Percentiles rank a stretch among this genome's conserved stretches.
Conservation (phyloP, 176 grass and related monocot genomes). For the Cenchrus purpureus region DNA sequence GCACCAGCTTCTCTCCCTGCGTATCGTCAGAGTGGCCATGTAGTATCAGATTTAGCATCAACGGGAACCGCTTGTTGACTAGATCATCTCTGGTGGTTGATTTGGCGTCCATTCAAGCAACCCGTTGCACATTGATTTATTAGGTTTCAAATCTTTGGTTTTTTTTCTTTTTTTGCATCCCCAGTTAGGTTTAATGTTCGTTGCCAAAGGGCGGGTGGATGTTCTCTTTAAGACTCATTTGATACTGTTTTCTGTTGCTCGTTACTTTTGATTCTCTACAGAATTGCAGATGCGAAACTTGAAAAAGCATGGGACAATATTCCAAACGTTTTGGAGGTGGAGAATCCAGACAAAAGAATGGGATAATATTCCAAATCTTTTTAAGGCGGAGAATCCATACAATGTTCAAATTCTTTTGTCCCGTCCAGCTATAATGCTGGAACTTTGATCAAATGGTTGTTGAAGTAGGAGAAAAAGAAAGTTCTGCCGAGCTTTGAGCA, state of each 20-base stretch:
- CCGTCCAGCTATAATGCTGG: constrained; percentile 63
- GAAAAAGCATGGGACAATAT: constrained; percentile 65
- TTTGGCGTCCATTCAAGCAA: too few species aligned
- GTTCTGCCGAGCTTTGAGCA: constrained; percentile 45
- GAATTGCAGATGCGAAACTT: constrained; percentile 70
- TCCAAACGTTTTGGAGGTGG: constrained; percentile 65
- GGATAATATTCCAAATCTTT: constrained; percentile 56
- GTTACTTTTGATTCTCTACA: constrained; percentile 33
- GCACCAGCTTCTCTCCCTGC: too few species aligned
- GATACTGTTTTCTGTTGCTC: constrained; percentile 4
- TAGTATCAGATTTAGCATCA: too few species aligned
- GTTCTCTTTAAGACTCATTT: not conserved
- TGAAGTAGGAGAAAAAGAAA: constrained; percentile 77
- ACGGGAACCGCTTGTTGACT: not conserved
- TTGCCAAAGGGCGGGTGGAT: too few species aligned
- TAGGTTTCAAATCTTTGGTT: too few species aligned
- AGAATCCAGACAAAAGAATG: constrained; percentile 33
- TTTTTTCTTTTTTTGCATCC: too few species aligned
- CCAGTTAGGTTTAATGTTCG: too few species aligned
- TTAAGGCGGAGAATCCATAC: constrained; percentile 57
- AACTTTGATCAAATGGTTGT: constrained; percentile 82
- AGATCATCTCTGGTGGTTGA: too few species aligned
- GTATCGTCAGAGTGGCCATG: too few species aligned
- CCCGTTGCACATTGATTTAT: too few species aligned
- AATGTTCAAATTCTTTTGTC: constrained; percentile 56